phyloP scores from a whole-genome alignment of 106 monocot genomes.

The Phalaenopsis aphrodite region DNA sequence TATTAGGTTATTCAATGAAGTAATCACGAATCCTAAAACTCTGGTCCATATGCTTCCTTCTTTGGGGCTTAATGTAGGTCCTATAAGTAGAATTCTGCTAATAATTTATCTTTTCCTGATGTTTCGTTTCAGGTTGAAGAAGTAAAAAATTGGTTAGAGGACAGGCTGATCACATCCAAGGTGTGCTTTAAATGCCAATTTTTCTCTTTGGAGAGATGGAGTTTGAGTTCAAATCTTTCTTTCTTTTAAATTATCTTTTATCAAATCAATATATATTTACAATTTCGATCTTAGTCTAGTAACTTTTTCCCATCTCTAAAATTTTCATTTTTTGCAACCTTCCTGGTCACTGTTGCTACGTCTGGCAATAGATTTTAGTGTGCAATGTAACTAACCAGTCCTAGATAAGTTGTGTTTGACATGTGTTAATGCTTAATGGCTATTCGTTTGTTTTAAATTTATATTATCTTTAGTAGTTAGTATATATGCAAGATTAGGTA shows the following conservation, averaged over 20 bases:
- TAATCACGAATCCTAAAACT: not conserved
- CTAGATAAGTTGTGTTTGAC: not conserved
- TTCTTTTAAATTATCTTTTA: not conserved
- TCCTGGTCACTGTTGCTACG: not conserved
- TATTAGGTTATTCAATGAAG: not conserved
- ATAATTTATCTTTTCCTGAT: not conserved
- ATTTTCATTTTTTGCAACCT: not conserved
- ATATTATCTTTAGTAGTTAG: not conserved
- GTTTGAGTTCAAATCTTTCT: not conserved
- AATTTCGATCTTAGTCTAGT: not conserved
- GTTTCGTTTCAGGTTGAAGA: slow-evolving; percentile 56
- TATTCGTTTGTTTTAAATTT: not conserved
- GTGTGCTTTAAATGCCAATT: slow-evolving; percentile 23
- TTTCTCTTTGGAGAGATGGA: not conserved
- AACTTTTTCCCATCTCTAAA: not conserved
- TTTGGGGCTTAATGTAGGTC: not conserved
- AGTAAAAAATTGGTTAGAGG: slow-evolving; percentile 74
- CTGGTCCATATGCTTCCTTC: not conserved
- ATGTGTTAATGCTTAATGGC: not conserved
- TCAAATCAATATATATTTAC: not conserved
- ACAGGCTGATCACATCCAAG: slow-evolving; percentile 45
- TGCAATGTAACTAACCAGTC: not conserved
- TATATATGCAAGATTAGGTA: not conserved
- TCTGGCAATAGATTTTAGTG: not conserved
- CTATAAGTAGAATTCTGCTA: not conserved